Evolutionary conservation across 352 stramenopile genomes (phyloP).

Genomic region (Elongisporangium undulatum): DNA sequence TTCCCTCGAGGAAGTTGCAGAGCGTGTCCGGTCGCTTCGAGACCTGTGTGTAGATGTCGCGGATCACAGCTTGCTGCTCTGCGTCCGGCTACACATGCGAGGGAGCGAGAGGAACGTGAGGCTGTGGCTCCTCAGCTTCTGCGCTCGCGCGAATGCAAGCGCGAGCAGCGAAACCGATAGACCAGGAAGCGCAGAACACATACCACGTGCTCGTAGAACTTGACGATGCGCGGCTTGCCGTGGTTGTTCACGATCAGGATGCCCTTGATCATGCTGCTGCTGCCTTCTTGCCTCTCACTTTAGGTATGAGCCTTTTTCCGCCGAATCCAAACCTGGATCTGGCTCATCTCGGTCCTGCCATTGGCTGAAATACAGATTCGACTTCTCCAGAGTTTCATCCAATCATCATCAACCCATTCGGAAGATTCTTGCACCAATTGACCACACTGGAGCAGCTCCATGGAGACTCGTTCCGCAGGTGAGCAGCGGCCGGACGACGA

Average conservation of each 20-base stretch:
- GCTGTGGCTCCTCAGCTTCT: slow-evolving; percentile 5
- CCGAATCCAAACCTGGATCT: slow-evolving; percentile 8
- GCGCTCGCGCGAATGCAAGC: not conserved
- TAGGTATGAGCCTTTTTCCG: slow-evolving; percentile 3
- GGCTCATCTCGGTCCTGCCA: not conserved
- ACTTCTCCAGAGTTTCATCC: not conserved
- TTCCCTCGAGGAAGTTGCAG: slow-evolving; percentile 99
- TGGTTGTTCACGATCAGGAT: slow-evolving; percentile 99
- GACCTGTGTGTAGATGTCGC: slow-evolving; percentile 98
- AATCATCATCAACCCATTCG: not conserved
- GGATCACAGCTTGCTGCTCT: slow-evolving; percentile 96
- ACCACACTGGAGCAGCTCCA: not conserved
- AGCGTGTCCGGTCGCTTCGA: slow-evolving; percentile 96
- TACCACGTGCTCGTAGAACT: slow-evolving; percentile 99
- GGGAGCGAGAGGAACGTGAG: not conserved
- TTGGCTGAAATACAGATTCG: not conserved
- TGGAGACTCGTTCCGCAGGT: not conserved
- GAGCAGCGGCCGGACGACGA: not conserved
- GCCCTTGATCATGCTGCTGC: slow-evolving; percentile 94
- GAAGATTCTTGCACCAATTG: not conserved
- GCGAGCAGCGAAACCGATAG: not conserved
- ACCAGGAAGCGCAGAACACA: slow-evolving; percentile 16
- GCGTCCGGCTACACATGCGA: slow-evolving; percentile 79
- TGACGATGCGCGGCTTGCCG: slow-evolving; percentile 97
- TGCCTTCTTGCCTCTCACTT: not conserved